Conservation (phyloP, 164 flowering plant species). For the Santalum album region DNA sequence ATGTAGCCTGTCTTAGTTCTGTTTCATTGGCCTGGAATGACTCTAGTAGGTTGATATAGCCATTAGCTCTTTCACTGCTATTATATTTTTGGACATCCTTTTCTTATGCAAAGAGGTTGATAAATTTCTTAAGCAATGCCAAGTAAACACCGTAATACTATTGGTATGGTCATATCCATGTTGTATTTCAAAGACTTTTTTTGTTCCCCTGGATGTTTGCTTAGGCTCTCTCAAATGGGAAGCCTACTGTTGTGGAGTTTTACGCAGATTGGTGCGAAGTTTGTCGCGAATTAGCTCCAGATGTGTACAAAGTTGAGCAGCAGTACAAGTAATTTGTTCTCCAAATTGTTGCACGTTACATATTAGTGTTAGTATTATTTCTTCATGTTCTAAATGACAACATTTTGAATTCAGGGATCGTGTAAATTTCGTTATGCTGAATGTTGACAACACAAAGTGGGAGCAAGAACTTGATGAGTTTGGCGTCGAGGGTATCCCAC, state of each 20-base stretch:
- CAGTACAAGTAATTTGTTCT: slow-evolving; percentile 61
- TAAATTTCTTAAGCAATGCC: background rate
- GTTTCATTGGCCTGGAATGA: no score
- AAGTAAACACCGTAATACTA: background rate
- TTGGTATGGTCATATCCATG: background rate
- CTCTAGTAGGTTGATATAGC: no score
- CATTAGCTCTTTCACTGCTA: no score
- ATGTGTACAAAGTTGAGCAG: slow-evolving; percentile 89
- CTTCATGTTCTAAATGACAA: background rate
- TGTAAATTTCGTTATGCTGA: slow-evolving; percentile 93
- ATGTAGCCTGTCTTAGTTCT: no score
- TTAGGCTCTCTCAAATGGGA: slow-evolving; percentile 88
- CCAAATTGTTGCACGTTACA: background rate
- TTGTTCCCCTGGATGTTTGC: slow-evolving; percentile 1
- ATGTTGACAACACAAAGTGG: slow-evolving; percentile 99
- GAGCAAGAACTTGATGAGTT: slow-evolving; percentile 98
- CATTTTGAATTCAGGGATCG: slow-evolving; percentile 40
- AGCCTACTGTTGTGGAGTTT: slow-evolving; percentile 95
- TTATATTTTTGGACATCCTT: no score
- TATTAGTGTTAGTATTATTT: background rate
- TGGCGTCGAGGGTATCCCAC: slow-evolving; percentile 98
- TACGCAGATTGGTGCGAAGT: slow-evolving; percentile 99
- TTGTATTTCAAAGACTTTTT: background rate
- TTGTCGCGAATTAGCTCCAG: slow-evolving; percentile 90
- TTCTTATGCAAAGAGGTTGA: no score